Evolutionary conservation across 1,284 basidiomycete species (phyloP), one percentile per base, ranked within the genome.

Genomic region (Moesziomyces antarcticus): DNA sequence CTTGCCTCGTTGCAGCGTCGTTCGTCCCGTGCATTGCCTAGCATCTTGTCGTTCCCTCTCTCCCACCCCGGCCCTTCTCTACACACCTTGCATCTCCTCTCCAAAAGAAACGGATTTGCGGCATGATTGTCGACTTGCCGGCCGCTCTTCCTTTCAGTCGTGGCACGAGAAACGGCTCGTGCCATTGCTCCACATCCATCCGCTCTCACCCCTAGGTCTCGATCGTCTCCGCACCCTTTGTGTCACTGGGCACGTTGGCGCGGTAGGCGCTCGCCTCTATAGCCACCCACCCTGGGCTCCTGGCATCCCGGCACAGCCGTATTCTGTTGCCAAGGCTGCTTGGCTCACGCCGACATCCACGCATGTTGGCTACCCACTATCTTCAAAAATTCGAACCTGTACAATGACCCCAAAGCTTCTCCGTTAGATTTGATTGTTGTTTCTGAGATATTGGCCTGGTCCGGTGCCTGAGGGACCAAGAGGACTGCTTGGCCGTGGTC

Each of bases 381-480:
- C 50, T 53, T 51, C 51, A 46, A 59, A 69, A 68, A 69, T 35
- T 51, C 49, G 66, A 69, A 69, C 50, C 66, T 69, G 66, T 69
- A 69, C 66, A 69, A 69, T 69, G 66, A 63, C 53, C 66, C 56
- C 50, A 62, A 37, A 47, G 30, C 21, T 18, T 1, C 18, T n/a
- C 21, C 16, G n/a, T 24, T n/a, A 47, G 55, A 53, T 48, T 42
- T 5, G 44, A 9, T 10, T 42, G 22, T 35, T 14, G 1, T 18
- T 22, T 52, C n/a, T 40, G 44, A 33, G 25, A 8, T 7, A 1
- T 33, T 11, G 30, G 30, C 8, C 30, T 3, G 30, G 30, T 13
- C 10, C 30, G 11, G 13, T 13, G 13, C 11, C 30, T 13, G 30
- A 33, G 30, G 30, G 13, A 33, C 13, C 6, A 2, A 7, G 10